Percentiles rank a stretch among this genome's conserved stretches.
Conservation (phyloP, 345 rosid species). For the Eucalyptus microcorys region DNA sequence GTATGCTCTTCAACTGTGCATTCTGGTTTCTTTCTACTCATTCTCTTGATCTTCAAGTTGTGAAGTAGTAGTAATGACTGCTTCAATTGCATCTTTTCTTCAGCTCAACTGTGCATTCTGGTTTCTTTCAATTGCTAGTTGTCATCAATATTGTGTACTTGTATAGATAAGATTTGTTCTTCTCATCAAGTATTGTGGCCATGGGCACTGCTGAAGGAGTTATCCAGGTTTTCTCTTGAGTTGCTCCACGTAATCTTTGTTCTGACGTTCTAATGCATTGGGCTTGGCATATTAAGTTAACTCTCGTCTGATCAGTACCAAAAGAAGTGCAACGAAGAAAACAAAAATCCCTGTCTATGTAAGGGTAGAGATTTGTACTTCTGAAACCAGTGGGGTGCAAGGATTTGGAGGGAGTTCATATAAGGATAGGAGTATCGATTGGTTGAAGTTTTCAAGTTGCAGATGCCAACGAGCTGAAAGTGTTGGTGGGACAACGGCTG, state of each 20-base stretch:
- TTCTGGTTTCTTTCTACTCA: neutral
- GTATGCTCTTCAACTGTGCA: neutral
- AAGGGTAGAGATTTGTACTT: neutral
- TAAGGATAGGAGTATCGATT: neutral
- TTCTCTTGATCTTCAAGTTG: neutral
- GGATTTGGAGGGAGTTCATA: neutral
- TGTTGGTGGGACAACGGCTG: conserved; percentile 5
- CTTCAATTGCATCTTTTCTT: neutral
- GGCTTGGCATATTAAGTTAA: conserved; percentile 4
- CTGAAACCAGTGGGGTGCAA: neutral
- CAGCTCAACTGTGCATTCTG: too few relatives aligned
- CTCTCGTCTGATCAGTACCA: conserved; percentile 3
- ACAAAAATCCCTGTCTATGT: conserved; percentile 7
- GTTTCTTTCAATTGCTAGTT: too few relatives aligned
- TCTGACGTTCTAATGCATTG: conserved; percentile 8
- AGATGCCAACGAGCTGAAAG: conserved; percentile 32
- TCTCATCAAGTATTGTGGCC: neutral
- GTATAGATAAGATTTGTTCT: neutral
- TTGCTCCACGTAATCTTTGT: conserved; percentile 14
- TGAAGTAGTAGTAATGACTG: neutral
- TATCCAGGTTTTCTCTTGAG: conserved; percentile 28
- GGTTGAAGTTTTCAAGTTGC: conserved; percentile 14
- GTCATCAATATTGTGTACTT: neutral
- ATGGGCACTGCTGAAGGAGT: conserved; percentile 48
- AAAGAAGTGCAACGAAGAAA: conserved; percentile 7